A percentile compares a stretch with the other conserved stretches of the same genome.
These are phyloP conservation scores for Cornus kousa DNA, from an alignment of 148 eudicot species.

Conservation along the genomic window DNA sequence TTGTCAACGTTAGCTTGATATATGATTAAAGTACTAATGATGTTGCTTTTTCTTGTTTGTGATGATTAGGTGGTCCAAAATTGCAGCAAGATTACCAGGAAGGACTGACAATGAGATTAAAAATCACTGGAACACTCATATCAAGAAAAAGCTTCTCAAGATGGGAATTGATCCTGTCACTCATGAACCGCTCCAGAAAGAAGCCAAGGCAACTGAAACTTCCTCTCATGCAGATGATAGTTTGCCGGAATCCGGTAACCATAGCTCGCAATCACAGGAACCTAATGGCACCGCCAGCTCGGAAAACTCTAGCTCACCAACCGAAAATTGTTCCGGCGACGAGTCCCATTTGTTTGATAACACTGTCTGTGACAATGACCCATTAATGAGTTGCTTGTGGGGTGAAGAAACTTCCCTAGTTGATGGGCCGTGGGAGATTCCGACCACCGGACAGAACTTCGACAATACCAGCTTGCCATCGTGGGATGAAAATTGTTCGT, in stretches of 20 bases:
- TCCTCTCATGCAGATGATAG: slow-evolving; percentile 5
- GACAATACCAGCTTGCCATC: slow-evolving; percentile 13
- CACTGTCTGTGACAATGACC: slow-evolving; percentile 38
- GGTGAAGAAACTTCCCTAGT: slow-evolving; percentile 28
- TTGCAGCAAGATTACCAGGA: slow-evolving; percentile 86
- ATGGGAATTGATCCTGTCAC: slow-evolving; percentile 94
- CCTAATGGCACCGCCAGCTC: neutral
- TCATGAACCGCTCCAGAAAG: slow-evolving; percentile 63
- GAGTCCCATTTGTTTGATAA: slow-evolving; percentile 25
- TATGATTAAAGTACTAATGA: neutral
- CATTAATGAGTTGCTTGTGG: slow-evolving; percentile 53
- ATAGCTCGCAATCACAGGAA: neutral
- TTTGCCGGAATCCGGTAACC: neutral
- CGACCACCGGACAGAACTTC: slow-evolving; percentile 23
- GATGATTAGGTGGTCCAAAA: slow-evolving; percentile 82
- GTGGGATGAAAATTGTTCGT: slow-evolving; percentile 44
- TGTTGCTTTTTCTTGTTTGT: neutral
- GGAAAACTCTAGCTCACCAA: slow-evolving; percentile 25
- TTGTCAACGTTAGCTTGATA: neutral
- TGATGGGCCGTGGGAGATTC: slow-evolving; percentile 42
- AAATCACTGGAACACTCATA: slow-evolving; percentile 96
- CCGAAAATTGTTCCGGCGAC: slow-evolving; percentile 39
- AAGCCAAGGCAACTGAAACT: slow-evolving; percentile 10
- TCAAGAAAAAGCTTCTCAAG: slow-evolving; percentile 88
- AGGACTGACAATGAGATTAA: slow-evolving; percentile 95